Conservation (phyloP, 106 monocot genomes). For the Ottelia alismoides region DNA sequence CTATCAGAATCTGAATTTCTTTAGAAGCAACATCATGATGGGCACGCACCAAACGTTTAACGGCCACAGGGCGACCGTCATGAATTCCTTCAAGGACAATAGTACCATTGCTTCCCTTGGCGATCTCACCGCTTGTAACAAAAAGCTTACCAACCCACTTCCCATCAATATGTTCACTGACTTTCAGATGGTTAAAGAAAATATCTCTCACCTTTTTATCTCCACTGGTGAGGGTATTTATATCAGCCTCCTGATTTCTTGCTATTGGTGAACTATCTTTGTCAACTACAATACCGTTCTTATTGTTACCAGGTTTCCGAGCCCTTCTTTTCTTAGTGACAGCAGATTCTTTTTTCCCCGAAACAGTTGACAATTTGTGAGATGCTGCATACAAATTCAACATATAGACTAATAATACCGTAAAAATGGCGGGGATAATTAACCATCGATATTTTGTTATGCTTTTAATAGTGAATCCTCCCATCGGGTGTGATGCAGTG, state of each 20-base stretch:
- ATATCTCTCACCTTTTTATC: slow-evolving; percentile 10
- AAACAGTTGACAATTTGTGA: too few species aligned
- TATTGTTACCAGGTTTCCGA: too few species aligned
- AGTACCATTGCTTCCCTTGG: slow-evolving; percentile 94
- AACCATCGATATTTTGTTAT: too few species aligned
- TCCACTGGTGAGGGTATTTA: slow-evolving; percentile 4
- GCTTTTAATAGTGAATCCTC: too few species aligned
- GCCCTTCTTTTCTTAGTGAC: too few species aligned
- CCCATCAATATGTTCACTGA: slow-evolving; percentile 25
- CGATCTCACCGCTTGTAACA: slow-evolving; percentile 75
- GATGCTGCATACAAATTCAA: too few species aligned
- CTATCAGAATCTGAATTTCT: slow-evolving; percentile 85
- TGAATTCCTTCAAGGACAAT: slow-evolving; percentile 81
- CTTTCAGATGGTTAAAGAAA: slow-evolving; percentile 6
- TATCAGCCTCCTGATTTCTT: slow-evolving; percentile 11
- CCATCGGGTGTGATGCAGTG: too few species aligned
- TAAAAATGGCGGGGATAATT: too few species aligned
- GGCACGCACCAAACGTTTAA: slow-evolving; percentile 69
- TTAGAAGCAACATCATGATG: slow-evolving; percentile 86
- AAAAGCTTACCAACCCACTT: slow-evolving; percentile 64
- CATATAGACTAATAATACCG: too few species aligned
- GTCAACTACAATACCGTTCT: too few species aligned
- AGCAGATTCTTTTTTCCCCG: too few species aligned
- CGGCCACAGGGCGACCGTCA: slow-evolving; percentile 74
- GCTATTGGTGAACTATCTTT: too few species aligned